phyloP scores from a whole-genome alignment of 1,139 yeast genomes.

The Chernovozyma aurita region DNA sequence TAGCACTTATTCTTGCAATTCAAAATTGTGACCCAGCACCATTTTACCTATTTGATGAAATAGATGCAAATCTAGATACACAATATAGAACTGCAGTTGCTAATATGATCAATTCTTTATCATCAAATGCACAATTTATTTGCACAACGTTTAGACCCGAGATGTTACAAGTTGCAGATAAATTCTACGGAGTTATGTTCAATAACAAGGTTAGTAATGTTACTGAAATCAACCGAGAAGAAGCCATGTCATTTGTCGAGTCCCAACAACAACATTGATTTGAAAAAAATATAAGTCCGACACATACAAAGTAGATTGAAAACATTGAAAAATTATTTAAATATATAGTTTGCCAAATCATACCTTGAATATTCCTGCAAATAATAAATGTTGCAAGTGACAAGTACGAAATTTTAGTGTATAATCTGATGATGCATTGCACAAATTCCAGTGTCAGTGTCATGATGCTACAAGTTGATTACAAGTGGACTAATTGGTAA shows the following conservation, averaged over 20 bases:
- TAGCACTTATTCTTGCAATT: slow-evolving; percentile 87
- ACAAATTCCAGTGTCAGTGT: too few relatives aligned
- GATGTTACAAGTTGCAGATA: slow-evolving; percentile 82
- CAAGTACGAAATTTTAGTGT: too few relatives aligned
- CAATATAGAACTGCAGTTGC: slow-evolving; percentile 92
- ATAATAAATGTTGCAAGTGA: too few relatives aligned
- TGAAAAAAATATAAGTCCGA: too few relatives aligned
- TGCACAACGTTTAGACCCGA: slow-evolving; percentile 96
- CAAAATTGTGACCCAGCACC: slow-evolving; percentile 97
- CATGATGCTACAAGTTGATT: too few relatives aligned
- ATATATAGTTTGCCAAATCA: too few relatives aligned
- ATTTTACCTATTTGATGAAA: slow-evolving; percentile 90
- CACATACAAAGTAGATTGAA: too few relatives aligned
- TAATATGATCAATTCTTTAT: slow-evolving; percentile 58
- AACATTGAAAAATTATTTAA: too few relatives aligned
- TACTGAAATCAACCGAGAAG: slow-evolving; percentile 62
- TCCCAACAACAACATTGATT: slow-evolving; percentile 36
- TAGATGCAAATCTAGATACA: slow-evolving; percentile 92
- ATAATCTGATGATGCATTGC: too few relatives aligned
- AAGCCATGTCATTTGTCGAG: slow-evolving; percentile 78
- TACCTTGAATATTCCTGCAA: too few relatives aligned
- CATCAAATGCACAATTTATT: slow-evolving; percentile 76
- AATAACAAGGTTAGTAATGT: slow-evolving; percentile 80
- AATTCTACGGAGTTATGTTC: slow-evolving; percentile 83
- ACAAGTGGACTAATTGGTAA: too few relatives aligned